These are phyloP conservation scores for Nepenthes mirabilis DNA, from an alignment of 148 eudicot genomes.

Conservation along the genomic window DNA sequence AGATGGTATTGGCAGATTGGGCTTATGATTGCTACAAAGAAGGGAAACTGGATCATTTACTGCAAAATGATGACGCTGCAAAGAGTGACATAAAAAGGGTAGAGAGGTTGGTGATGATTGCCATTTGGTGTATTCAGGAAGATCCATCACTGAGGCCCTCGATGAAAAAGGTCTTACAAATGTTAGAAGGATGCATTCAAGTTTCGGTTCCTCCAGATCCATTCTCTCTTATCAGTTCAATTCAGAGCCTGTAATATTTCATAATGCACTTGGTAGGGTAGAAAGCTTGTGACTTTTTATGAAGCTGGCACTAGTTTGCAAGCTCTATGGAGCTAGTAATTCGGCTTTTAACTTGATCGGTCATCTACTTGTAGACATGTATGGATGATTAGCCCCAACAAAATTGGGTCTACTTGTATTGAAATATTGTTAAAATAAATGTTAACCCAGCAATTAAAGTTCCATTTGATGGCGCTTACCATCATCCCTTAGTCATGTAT, in stretches of 20 bases:
- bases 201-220: conserved; percentile 23
- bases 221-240: conserved; percentile 8
- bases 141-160: conserved; percentile 28
- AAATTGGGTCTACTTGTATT: no score
- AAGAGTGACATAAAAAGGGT: conserved; percentile 1
- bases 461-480: no score
- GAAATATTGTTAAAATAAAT: no score
- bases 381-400: no score
- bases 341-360: no score
- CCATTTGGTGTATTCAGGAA: conserved; percentile 36
- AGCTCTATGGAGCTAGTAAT: no score
- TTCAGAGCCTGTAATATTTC: not conserved
- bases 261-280: not conserved
- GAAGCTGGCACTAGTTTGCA: no score
- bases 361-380: no score
- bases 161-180: conserved; percentile 18
- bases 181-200: conserved; percentile 24
- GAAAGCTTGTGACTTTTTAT: no score
- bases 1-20: conserved; percentile 20
- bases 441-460: no score
- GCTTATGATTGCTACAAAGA: conserved; percentile 27
- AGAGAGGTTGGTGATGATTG: conserved; percentile 13
- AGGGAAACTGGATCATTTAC: conserved; percentile 1
- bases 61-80: conserved; percentile 7
- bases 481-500: no score